Evolutionary conservation across 805 yeast genomes (phyloP).

Genomic region (Starmerella riodocensis): DNA sequence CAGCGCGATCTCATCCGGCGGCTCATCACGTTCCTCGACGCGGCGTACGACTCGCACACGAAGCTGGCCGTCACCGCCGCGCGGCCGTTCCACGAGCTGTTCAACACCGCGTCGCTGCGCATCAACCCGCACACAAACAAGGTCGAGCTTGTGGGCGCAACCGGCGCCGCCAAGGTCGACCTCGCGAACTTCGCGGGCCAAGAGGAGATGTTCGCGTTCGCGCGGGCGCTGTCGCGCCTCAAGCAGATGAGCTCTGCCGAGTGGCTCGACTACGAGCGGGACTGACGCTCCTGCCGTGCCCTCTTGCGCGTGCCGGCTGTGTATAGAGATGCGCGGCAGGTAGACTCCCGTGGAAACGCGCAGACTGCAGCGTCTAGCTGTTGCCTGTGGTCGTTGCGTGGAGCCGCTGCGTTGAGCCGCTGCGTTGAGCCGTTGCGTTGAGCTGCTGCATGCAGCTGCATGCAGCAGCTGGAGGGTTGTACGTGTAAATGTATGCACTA

Average conservation of each 20-base stretch:
- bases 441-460: too few species aligned
- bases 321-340: too few species aligned
- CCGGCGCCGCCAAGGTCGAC: conserved; percentile 47
- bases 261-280: conserved; percentile 38
- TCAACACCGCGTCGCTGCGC: conserved; percentile 54
- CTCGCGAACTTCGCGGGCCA: conserved; percentile 54
- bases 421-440: too few species aligned
- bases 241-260: conserved; percentile 88
- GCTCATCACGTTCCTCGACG: conserved; percentile 88
- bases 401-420: too few species aligned
- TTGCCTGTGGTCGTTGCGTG: too few species aligned
- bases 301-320: too few species aligned
- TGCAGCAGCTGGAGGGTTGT: too few species aligned
- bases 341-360: too few species aligned
- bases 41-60: conserved; percentile 85
- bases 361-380: too few species aligned
- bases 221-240: conserved; percentile 80
- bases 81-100: conserved; percentile 68
- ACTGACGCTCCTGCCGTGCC: too few species aligned
- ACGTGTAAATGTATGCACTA: too few species aligned
- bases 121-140: conserved; percentile 27
- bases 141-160: conserved; percentile 17
- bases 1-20: conserved; percentile 77
- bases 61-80: conserved; percentile 81
- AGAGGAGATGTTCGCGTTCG: conserved; percentile 94